These are phyloP conservation scores for Micractinium sp. DNA, from an alignment of 139 green algal species.

Conservation along the genomic window DNA sequence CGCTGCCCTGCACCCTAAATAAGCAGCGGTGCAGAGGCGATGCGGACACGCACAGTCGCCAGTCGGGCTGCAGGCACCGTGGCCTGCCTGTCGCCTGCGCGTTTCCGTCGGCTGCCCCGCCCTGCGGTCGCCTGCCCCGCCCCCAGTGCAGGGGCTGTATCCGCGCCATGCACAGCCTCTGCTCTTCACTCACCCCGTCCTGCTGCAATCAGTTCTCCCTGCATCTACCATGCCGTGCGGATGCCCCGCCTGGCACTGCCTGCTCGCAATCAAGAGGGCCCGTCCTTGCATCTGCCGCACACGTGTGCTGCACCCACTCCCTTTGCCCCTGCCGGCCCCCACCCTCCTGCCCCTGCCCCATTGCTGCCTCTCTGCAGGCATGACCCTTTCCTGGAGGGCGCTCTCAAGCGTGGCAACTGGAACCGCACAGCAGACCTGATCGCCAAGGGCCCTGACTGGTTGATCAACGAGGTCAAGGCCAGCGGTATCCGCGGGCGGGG, in stretches of 20 bases:
- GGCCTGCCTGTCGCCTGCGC: background rate
- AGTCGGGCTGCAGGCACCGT: background rate
- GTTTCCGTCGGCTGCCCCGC: no score
- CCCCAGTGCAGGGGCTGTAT: no score
- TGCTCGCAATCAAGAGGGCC: no score
- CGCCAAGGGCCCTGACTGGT: slow-evolving; percentile 41
- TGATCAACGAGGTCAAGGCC: slow-evolving; percentile 43
- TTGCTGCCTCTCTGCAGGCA: background rate
- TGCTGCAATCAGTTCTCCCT: background rate
- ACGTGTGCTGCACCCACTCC: no score
- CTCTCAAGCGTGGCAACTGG: slow-evolving; percentile 75
- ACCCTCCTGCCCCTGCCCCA: background rate
- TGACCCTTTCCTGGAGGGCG: slow-evolving; percentile 57
- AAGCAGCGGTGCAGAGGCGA: background rate
- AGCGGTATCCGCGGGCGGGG: slow-evolving; percentile 40
- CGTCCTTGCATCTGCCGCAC: no score
- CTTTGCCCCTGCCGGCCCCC: background rate
- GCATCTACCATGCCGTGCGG: background rate
- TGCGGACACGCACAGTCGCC: background rate
- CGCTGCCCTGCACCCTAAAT: background rate
- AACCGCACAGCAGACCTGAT: slow-evolving; percentile 55
- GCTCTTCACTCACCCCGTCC: background rate
- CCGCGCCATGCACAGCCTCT: no score
- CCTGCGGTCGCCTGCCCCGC: no score
- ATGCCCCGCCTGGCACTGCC: no score